Base-by-base conservation (phyloP, 805 yeast genomes). In the Yarrowia sp. region DNA sequence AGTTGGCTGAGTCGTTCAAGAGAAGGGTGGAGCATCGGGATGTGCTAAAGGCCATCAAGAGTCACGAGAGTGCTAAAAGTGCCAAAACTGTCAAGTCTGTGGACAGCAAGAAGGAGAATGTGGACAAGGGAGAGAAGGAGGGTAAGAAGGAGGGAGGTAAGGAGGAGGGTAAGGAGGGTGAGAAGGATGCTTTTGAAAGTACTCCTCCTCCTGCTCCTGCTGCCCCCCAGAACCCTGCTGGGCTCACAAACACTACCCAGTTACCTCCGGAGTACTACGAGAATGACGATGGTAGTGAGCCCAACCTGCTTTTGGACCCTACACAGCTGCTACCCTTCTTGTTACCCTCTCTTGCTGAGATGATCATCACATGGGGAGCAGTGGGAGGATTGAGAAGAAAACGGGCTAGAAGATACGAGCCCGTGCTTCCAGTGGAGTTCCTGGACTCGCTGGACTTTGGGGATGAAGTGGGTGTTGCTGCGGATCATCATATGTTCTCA, bases 281-380 rank as follows among this genome's bases (percentile, higher is more conserved):
- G 41, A 66, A 65, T 33, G 67, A 69, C 33, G 67, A 66, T 11
- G 67, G 68, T 2, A 73, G 70, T 3, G 71, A 73, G 48, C 66
- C 65, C 18, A 71, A 71, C 18, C 67, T 78, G 3, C 70, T 66
- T 11, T 66, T 77, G 33, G 79, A 79, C 57, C 74, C 75, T 9
- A 68, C 75, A 8, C 66, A 70, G 13, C 69, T 69, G 13, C 70
- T 78, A 31, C 84, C 85, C 1, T 81, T 89, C 35, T 82, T 84
- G 0, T 75, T 91, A 33, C 98, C 98, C 1, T 85, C 87, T n/a
- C 71, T 84, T 9, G 77, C 84, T 1, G 97, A 93, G 74, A 76
- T 91, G 74, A 80, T 90, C 31, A 84, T 83, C 65, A 81, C 82
- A 47, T 93, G 90, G 79, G 96, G 97, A 1, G 84, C 90, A 0